Base-by-base conservation (phyloP, 116 monocot genomes). In the Papilionanthe hybrid region DNA sequence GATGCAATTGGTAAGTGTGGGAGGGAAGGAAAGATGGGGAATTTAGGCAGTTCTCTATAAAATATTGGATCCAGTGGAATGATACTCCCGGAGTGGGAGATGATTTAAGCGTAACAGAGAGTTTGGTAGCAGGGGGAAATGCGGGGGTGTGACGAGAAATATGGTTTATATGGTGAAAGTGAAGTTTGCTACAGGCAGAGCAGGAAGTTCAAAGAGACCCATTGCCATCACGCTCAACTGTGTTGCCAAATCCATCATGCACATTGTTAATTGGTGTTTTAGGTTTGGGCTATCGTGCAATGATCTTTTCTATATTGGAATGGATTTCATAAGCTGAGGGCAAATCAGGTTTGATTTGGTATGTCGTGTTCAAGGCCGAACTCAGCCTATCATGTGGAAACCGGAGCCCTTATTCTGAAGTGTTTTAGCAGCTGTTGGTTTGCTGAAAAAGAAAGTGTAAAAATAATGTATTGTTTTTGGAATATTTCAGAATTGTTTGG, bases 181-280 rank as follows among this genome's bases (percentile, higher is more conserved):
- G 32, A 68, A 68, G 29, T 68, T 68, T 68, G 15, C 68, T 68
- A 68, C 42, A 42, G 42, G 42, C 41, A 72, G n/a, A n/a, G n/a
- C 20, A 42, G 37, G 72, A 18, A 41, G 17, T 1, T 49, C 42
- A 19, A 42, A 32, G 69, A 28, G 69, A 69, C 69, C 2, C 7
- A 18, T 42, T 72, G 42, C 13, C 25, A 32, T 18, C 29, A 29
- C 29, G 11, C 60, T 60, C 6, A 60, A 23, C 22, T n/a, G 20
- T 20, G n/a, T n/a, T 60, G 20, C 60, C 60, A 60, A 25, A 42
- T 2, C 49, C 49, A 49, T 72, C 42, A 4, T 72, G 19, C 72
- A 42, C 41, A 42, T 42, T 72, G 42, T 42, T 42, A 28, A 72
- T n/a, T n/a, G n/a, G n/a, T n/a, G n/a, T n/a, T n/a, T n/a, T 19